Evolutionary conservation across 805 yeast species (phyloP).

Genomic region (Groenewaldozyma salmanticensis): DNA sequence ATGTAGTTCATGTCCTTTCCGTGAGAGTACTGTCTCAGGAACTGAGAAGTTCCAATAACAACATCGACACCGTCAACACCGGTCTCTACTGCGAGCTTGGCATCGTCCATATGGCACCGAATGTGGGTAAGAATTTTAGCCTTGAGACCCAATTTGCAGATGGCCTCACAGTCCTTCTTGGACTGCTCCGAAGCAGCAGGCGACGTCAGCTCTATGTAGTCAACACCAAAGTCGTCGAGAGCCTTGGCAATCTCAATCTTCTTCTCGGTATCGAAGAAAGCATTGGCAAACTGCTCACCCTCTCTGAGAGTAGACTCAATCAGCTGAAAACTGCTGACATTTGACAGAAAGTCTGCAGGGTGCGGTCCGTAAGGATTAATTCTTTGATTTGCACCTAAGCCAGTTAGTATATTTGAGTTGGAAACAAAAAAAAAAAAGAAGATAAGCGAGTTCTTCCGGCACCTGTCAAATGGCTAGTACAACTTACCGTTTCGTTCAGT

Average conservation of each 20-base stretch:
- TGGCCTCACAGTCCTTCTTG: constrained; percentile 90
- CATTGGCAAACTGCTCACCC: constrained; percentile 98
- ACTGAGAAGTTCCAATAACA: constrained; percentile 94
- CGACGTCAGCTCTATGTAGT: constrained; percentile 92
- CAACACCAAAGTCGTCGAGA: constrained; percentile 94
- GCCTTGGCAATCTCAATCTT: constrained; percentile 97
- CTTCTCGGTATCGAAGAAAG: constrained; percentile 88
- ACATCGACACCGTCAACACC: constrained; percentile 99
- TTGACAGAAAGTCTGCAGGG: constrained; percentile 85
- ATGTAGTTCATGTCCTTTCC: constrained; percentile 98
- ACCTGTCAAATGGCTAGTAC: neutral
- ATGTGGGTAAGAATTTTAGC: constrained; percentile 95
- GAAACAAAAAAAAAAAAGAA: neutral
- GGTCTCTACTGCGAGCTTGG: constrained; percentile 91
- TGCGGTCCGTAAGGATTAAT: constrained; percentile 90
- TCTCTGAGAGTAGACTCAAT: constrained; percentile 95
- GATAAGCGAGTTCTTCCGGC: neutral
- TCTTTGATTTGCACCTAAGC: constrained; percentile 8
- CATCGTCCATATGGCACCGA: constrained; percentile 99
- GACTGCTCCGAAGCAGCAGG: constrained; percentile 97
- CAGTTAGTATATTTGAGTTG: constrained; percentile 1
- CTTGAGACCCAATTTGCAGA: constrained; percentile 91
- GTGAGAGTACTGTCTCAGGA: constrained; percentile 87
- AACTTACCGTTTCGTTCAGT: too few relatives aligned
- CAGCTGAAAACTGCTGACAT: constrained; percentile 79